Evolutionary conservation across 2,329 filamentous ascomycete genomes (phyloP).

Genomic region (Pestalotiopsis fici): DNA sequence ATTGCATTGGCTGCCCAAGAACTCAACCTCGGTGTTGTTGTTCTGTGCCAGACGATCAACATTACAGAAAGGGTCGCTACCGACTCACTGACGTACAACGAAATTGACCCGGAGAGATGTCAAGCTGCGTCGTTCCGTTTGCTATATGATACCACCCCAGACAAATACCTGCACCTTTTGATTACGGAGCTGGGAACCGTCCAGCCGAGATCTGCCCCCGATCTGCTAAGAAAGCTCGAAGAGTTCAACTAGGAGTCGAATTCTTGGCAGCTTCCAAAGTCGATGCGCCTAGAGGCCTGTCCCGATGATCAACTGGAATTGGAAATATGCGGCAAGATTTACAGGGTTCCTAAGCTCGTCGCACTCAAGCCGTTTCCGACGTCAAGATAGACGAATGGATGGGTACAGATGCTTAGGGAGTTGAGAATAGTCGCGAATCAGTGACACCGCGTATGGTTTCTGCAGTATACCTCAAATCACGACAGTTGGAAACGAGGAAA

Average conservation of each 20-base stretch:
- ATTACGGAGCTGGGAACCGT: slow-evolving; percentile 89
- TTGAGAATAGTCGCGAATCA: not conserved
- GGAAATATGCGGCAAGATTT: slow-evolving; percentile 6
- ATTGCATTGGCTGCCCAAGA: slow-evolving; percentile 82
- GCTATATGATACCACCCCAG: slow-evolving; percentile 90
- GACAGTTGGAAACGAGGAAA: not conserved
- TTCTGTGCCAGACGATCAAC: slow-evolving; percentile 93
- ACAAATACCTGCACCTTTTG: slow-evolving; percentile 83
- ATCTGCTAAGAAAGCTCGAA: slow-evolving; percentile 58
- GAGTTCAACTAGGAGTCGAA: slow-evolving; percentile 45
- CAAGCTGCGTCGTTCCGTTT: slow-evolving; percentile 58
- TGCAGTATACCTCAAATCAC: not conserved
- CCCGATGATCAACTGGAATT: not conserved
- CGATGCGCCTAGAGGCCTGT: not conserved
- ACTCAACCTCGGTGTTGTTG: slow-evolving; percentile 77
- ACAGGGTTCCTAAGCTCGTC: not conserved
- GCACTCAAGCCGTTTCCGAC: slow-evolving; percentile 1
- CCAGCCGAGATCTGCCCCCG: slow-evolving; percentile 81
- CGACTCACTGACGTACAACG: slow-evolving; percentile 92
- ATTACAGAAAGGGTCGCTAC: slow-evolving; percentile 84
- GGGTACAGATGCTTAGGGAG: not conserved
- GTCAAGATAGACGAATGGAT: not conserved
- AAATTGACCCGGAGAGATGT: slow-evolving; percentile 77
- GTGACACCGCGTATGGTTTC: not conserved
- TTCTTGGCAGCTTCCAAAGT: not conserved